Evolutionary conservation across 441 rosid genomes (phyloP).

Genomic region (California macrophylla): DNA sequence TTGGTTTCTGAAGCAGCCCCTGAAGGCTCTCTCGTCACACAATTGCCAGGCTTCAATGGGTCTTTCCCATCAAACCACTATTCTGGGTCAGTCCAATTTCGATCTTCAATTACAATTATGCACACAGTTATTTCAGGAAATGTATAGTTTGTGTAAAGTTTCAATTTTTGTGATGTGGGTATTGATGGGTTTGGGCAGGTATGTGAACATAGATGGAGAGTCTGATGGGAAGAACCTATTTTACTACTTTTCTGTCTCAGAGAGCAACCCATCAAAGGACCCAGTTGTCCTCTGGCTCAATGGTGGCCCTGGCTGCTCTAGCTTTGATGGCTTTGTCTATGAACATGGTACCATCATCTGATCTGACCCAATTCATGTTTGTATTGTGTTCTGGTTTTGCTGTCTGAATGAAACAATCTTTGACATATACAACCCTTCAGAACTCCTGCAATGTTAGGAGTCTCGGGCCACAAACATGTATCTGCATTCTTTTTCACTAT

Average conservation of each 20-base stretch:
- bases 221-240: conserved; percentile 33
- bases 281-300: conserved; percentile 56
- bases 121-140: background rate
- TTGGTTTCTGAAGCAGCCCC: conserved; percentile 27
- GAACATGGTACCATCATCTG: conserved; percentile 37
- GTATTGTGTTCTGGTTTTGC: background rate
- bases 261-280: conserved; percentile 38
- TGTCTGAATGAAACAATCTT: too few species aligned
- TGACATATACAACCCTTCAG: too few species aligned
- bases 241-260: conserved; percentile 48
- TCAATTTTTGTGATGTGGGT: background rate
- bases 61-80: conserved; percentile 48
- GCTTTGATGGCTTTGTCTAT: conserved; percentile 57
- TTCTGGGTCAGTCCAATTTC: conserved; percentile 28
- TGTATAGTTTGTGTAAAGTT: background rate
- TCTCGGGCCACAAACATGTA: too few species aligned
- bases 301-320: conserved; percentile 72
- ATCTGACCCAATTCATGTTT: background rate
- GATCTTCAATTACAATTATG: background rate
- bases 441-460: too few species aligned
- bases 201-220: conserved; percentile 24
- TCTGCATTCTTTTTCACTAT: too few species aligned
- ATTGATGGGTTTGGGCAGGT: conserved; percentile 34
- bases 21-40: conserved; percentile 24
- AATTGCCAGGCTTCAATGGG: conserved; percentile 44